phyloP scores from a whole-genome alignment of 257 asterid species.

The Ehretia macrophylla region DNA sequence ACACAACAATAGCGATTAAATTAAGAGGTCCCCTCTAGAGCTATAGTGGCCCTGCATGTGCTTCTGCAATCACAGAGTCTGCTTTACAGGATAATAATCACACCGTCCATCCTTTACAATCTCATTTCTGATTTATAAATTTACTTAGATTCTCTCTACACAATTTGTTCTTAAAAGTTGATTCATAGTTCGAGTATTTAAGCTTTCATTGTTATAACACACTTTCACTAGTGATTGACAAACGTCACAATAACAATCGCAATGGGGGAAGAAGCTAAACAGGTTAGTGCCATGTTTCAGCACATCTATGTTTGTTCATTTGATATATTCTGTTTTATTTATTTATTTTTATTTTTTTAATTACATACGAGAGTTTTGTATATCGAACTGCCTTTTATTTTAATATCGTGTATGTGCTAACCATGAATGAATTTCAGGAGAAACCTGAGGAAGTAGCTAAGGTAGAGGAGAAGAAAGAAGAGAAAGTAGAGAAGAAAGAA shows the following conservation, averaged over 20 bases:
- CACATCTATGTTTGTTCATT: neutral
- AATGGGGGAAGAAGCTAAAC: conserved; percentile 73
- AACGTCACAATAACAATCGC: neutral
- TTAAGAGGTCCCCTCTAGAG: conserved; percentile 6
- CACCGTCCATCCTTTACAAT: conserved; percentile 55
- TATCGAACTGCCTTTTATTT: neutral
- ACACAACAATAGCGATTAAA: conserved; percentile 1
- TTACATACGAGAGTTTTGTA: neutral
- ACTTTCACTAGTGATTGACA: neutral
- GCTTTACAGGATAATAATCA: conserved; percentile 45
- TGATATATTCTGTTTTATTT: neutral
- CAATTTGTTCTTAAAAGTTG: neutral
- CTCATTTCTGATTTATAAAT: conserved; percentile 33
- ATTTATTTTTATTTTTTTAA: neutral
- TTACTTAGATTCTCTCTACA: conserved; percentile 19
- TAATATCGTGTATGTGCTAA: no score
- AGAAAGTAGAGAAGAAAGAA: conserved; percentile 26
- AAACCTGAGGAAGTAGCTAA: conserved; percentile 24
- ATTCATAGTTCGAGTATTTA: no score
- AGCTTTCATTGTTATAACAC: no score
- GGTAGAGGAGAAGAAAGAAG: conserved; percentile 34
- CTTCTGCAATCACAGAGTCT: conserved; percentile 55
- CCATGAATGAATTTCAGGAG: conserved; percentile 5
- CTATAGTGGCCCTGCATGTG: conserved; percentile 68
- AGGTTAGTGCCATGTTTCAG: conserved; percentile 27